Evolutionary conservation across 495 filamentous ascomycete genomes (phyloP), one percentile per base, ranked within the genome.

Genomic region (Extremus antarcticus): DNA sequence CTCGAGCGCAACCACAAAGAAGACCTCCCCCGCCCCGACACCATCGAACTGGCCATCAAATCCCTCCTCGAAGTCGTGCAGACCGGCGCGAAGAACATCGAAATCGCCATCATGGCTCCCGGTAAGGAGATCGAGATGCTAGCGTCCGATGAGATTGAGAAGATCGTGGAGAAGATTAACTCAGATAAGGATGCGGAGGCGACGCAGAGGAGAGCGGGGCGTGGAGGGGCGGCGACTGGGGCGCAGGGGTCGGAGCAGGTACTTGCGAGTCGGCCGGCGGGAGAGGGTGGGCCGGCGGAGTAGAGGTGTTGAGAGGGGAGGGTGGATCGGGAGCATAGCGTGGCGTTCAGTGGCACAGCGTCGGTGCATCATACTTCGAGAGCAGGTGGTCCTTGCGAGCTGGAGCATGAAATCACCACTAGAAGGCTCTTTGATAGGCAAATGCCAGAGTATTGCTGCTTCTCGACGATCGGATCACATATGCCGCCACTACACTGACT

Each of bases 101-200:
- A 98, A 74, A 95, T 98, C 62, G 92, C 92, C 25, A 85, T 98
- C 68, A 96, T 98, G 92, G 85, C 89, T 23, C 88, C 92, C n/a
- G 91, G 88, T 46, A 86, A 92, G 75, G 64, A 75, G 15, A 76
- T 98, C 53, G 94, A 97, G 79, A 91, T 96, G 87, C 78, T 98
- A 58, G 86, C 88, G 9, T 82, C 90, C 46, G 94, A 96, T 71
- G 88, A 92, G 55, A 96, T 98, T 60, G 92, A 98, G 74, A 76
- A 78, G 48, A 95, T 94, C 65, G 92, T 98, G 60, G 96, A 96
- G 82, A 91, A 78, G 74, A 97, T 98, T 63, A 94, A 98, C 76
- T 84, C 87, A 58, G 92, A 97, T 80, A 98, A 98, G 79, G 90
- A 95, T 67, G 92, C 95, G 73, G 92, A 97, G 74, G 91, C 90